phyloP scores from a whole-genome alignment of 1,284 basidiomycete genomes.

The Uromyces viciae-fabae region DNA sequence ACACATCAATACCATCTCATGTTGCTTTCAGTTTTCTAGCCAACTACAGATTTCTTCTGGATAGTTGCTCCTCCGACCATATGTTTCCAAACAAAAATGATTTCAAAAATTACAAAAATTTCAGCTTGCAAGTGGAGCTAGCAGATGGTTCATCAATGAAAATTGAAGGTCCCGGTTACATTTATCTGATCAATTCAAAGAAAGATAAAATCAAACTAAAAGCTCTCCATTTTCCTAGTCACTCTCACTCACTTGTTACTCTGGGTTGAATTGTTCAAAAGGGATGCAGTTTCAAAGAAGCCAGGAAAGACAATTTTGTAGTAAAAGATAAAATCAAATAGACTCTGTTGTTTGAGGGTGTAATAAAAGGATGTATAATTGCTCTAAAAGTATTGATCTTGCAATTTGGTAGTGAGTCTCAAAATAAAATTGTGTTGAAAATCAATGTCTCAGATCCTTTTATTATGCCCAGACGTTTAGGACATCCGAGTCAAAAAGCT shows the following conservation, averaged over 20 bases:
- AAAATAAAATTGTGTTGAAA: too few relatives aligned
- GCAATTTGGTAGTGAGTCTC: too few relatives aligned
- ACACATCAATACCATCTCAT: too few relatives aligned
- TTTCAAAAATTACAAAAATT: background rate
- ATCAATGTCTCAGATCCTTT: too few relatives aligned
- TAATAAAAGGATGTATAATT: too few relatives aligned
- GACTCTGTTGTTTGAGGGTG: too few relatives aligned
- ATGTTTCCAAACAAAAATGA: background rate
- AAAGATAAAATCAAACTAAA: background rate
- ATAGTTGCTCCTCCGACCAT: slow-evolving; percentile 7
- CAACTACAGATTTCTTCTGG: background rate
- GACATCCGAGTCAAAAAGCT: background rate
- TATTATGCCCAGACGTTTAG: background rate
- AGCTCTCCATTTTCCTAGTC: background rate
- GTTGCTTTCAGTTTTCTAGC: background rate
- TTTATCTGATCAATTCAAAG: background rate
- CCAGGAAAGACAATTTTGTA: too few relatives aligned
- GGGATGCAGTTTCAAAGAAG: background rate
- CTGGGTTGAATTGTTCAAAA: background rate
- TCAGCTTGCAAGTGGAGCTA: background rate
- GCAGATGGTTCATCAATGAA: background rate
- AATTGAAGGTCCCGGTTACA: background rate
- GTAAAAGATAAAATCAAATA: too few relatives aligned
- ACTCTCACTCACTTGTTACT: background rate
- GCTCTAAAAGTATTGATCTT: too few relatives aligned